Evolutionary conservation across 2,329 filamentous ascomycete species (phyloP).

Genomic region (Aspergillus bombycis): DNA sequence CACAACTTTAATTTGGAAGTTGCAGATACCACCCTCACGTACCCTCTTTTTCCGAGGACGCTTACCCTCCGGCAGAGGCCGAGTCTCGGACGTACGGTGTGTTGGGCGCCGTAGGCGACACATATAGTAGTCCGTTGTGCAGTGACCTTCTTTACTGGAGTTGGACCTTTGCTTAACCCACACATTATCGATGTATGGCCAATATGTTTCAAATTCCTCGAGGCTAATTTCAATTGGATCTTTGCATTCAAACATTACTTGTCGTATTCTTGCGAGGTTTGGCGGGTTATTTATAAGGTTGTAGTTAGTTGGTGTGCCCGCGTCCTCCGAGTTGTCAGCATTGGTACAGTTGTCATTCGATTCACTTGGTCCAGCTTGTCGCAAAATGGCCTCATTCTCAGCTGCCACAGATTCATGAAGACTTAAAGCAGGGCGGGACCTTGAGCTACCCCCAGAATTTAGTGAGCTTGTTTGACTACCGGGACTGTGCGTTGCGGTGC

Average conservation of each 20-base stretch:
- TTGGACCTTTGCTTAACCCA: slow-evolving; percentile 52
- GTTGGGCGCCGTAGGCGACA: slow-evolving; percentile 48
- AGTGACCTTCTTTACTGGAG: slow-evolving; percentile 45
- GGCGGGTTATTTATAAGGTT: slow-evolving; percentile 48
- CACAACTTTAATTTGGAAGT: slow-evolving; percentile 53
- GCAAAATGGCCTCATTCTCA: slow-evolving; percentile 3
- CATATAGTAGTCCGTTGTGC: slow-evolving; percentile 52
- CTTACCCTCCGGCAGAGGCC: slow-evolving; percentile 50
- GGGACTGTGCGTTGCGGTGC: not conserved
- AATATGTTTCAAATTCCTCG: slow-evolving; percentile 51
- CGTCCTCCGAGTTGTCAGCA: not conserved
- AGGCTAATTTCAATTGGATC: slow-evolving; percentile 51
- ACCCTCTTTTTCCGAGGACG: slow-evolving; percentile 48
- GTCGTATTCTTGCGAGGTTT: slow-evolving; percentile 46
- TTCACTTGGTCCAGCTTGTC: not conserved
- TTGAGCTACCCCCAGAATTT: not conserved
- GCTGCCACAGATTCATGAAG: not conserved
- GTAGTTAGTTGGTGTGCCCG: slow-evolving; percentile 17
- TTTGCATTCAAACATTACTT: slow-evolving; percentile 49
- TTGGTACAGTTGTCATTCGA: not conserved
- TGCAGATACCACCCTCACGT: slow-evolving; percentile 50
- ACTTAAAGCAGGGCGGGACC: not conserved
- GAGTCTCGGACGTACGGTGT: slow-evolving; percentile 43
- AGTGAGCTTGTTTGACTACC: slow-evolving; percentile 11
- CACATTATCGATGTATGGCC: slow-evolving; percentile 55